Evolutionary conservation across 108 stramenopile species (phyloP).

Genomic region (Bacterosira constricta): DNA sequence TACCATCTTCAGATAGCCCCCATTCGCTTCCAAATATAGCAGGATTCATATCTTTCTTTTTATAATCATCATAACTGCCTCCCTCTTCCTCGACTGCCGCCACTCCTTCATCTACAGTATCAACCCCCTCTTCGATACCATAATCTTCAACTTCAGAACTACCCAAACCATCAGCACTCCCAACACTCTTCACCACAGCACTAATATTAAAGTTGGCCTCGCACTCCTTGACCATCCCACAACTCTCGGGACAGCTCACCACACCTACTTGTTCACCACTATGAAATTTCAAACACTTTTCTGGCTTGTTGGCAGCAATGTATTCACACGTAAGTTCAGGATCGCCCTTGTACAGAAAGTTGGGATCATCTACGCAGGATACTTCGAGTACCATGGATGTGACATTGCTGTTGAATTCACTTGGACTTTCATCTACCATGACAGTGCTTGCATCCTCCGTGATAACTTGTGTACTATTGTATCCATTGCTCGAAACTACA

Average conservation of each 20-base stretch:
- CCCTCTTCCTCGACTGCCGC: no score
- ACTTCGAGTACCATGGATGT: no score
- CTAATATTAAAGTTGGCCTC: not conserved
- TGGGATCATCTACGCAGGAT: constrained; percentile 25
- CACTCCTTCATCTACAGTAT: not conserved
- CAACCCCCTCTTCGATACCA: no score
- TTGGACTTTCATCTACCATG: no score
- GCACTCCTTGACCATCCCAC: constrained; percentile 37
- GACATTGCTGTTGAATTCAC: no score
- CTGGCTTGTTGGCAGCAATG: constrained; percentile 17
- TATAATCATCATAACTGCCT: no score
- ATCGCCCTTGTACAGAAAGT: constrained; percentile 27
- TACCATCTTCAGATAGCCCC: not conserved
- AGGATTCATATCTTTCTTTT: not conserved
- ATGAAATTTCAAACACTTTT: constrained; percentile 32
- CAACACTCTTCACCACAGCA: not conserved
- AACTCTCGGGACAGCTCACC: constrained; percentile 26
- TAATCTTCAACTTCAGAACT: not conserved
- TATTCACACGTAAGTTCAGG: constrained; percentile 27
- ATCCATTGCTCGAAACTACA: no score
- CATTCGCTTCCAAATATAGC: not conserved
- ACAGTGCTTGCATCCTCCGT: no score
- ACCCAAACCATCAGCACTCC: not conserved
- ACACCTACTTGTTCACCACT: constrained; percentile 30
- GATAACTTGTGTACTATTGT: no score